Evolutionary conservation across 768 basidiomycete species (phyloP), one percentile per base, ranked within the genome.

Genomic region (Imleria badia): DNA sequence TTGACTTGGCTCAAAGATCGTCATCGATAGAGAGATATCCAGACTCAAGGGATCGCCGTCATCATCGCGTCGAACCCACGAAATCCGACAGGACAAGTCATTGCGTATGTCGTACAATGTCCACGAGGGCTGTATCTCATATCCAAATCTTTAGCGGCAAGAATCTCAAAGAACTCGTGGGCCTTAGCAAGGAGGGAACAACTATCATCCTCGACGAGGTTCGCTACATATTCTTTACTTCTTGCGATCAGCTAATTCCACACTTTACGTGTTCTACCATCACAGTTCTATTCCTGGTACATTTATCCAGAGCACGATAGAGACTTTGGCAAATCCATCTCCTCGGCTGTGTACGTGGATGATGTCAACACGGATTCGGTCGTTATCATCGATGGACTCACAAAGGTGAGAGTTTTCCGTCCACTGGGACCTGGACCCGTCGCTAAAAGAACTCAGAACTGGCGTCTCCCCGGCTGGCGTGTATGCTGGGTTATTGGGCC

Each of bases 401-500:
- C 94, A 6, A 98, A 96, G 81, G 91, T 86, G 20, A 60, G 47
- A 52, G 29, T 34, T 13, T 33, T 45, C n/a, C 26, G 31, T 20
- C n/a, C 35, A 1, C 20, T 51, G 26, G 48, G 22, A n/a, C n/a
- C n/a, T n/a, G n/a, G n/a, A 29, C 30, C 11, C 19, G 33, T 52
- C n/a, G 19, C 35, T 55, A 6, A 51, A 23, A 6, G 30, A 66
- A 68, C 66, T 20, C 66, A 97, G 89, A 94, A 94, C 72, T 96
- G 90, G 88, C 86, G 94, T 63, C 85, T 95, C 51, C 94, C 94
- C 9, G 95, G 95, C 34, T 98, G 93, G 93, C 82, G 95, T 60
- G 77, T 94, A 36, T 95, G 92, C 73, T 93, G 90, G 94, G 93
- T 97, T 31, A 68, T 96, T 20, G 94, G 93, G 1, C 95, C 94